Conservation (phyloP, 495 filamentous ascomycete species). For the Podospora didyma region DNA sequence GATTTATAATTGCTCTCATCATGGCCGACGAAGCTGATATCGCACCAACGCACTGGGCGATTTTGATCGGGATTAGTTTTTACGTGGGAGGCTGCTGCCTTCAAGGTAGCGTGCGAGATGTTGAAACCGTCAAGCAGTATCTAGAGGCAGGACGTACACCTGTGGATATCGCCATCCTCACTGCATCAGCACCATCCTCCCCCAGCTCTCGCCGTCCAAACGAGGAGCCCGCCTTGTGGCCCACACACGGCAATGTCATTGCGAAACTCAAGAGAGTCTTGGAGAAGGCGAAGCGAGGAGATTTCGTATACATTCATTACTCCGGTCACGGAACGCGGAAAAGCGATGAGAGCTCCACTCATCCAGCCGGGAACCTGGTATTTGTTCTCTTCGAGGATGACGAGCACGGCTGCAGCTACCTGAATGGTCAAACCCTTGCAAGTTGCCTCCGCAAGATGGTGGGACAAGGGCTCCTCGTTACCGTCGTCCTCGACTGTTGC, state of each 20-base stretch:
- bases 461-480: background rate
- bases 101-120: constrained; percentile 5
- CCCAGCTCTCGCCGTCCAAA: background rate
- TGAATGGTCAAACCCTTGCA: background rate
- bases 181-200: background rate
- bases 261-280: background rate
- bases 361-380: background rate
- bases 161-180: constrained; percentile 2
- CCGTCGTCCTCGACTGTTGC: constrained; percentile 3
- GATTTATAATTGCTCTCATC: background rate
- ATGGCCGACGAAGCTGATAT: background rate
- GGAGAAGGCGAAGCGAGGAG: background rate
- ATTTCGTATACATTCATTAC: constrained; percentile 3
- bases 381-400: background rate
- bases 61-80: constrained; percentile 4
- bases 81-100: background rate
- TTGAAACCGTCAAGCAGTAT: constrained; percentile 1
- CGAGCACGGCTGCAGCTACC: constrained; percentile 1
- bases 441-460: constrained; percentile 1
- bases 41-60: background rate
- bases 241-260: background rate
- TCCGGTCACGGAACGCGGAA: background rate
- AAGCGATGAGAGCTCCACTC: background rate
- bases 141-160: constrained; percentile 3
- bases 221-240: background rate